A percentile compares a stretch with the other conserved stretches of the same genome.
phyloP scores from a whole-genome alignment of 331 rosid species.

The Cydonia oblonga region DNA sequence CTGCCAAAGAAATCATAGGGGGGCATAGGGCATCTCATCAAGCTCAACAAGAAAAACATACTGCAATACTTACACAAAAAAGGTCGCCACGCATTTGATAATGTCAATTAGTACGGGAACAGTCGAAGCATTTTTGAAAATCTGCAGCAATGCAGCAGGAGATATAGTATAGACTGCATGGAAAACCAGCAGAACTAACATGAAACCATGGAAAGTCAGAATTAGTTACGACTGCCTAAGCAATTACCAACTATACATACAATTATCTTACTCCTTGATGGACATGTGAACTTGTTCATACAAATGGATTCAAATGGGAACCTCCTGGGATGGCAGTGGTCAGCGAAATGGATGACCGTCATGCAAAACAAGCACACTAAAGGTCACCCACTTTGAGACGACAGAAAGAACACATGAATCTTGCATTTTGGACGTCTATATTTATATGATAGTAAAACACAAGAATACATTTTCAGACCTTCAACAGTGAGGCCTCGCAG shows the following conservation, averaged over 20 bases:
- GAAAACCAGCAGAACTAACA: conserved; percentile 5
- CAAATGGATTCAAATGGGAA: not conserved
- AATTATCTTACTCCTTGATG: not conserved
- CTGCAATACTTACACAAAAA: conserved; percentile 49
- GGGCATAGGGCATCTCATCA: not conserved
- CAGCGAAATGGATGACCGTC: not conserved
- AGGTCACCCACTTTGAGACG: not conserved
- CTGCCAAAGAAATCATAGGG: conserved; percentile 31
- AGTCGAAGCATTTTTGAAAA: conserved; percentile 77
- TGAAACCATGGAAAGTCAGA: not conserved
- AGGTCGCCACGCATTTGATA: conserved; percentile 63
- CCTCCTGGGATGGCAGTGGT: not conserved
- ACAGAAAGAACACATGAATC: not conserved
- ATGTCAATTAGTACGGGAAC: conserved; percentile 60
- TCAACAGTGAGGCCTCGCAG: conserved; percentile 51
- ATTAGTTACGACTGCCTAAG: not conserved
- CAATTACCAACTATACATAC: not conserved
- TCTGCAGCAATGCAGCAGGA: conserved; percentile 51
- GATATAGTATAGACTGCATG: conserved; percentile 47
- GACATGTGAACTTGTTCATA: not conserved
- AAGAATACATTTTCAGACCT: conserved; percentile 33
- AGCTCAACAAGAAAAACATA: not conserved
- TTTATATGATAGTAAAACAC: conserved; percentile 8
- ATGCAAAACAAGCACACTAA: not conserved
- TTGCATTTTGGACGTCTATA: not conserved